A percentile compares a stretch with the other conserved stretches of the same genome.
Conservation (phyloP, 495 filamentous ascomycete genomes). For the Polyplosphaeria fusca region DNA sequence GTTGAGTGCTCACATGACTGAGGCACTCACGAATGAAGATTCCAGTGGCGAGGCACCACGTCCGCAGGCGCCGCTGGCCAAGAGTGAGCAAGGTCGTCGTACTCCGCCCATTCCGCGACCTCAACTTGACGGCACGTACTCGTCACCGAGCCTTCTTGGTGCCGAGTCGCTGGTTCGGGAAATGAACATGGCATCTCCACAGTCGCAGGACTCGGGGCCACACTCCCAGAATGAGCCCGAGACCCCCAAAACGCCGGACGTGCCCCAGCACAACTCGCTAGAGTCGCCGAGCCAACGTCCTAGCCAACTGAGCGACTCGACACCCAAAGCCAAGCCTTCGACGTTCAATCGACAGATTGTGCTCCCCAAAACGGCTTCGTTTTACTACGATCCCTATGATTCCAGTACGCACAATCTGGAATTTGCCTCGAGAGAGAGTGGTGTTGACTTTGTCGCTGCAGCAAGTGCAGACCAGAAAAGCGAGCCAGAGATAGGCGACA, state of each 20-base stretch:
- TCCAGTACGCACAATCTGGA: conserved; percentile 38
- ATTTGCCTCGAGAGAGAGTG: conserved; percentile 39
- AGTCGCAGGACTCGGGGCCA: conserved; percentile 29
- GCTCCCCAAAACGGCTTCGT: conserved; percentile 40
- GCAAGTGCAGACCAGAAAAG: no score
- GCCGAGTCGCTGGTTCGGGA: conserved; percentile 65
- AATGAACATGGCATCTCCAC: conserved; percentile 63
- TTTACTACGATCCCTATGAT: conserved; percentile 39
- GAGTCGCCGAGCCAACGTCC: conserved; percentile 2
- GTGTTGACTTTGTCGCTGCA: conserved; percentile 32
- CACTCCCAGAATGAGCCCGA: conserved; percentile 34
- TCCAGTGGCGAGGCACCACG: conserved; percentile 1
- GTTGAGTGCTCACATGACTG: conserved; percentile 40
- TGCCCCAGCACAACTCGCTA: conserved; percentile 28
- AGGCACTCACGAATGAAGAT: conserved; percentile 28
- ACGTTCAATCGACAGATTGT: conserved; percentile 40
- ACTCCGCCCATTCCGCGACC: not conserved
- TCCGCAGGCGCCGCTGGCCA: not conserved
- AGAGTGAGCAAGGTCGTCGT: not conserved
- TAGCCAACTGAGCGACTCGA: conserved; percentile 34
- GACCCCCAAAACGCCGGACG: conserved; percentile 39
- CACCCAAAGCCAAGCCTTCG: conserved; percentile 25
- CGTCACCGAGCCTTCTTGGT: conserved; percentile 57
- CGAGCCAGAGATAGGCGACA: no score
- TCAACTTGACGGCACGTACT: conserved; percentile 14